Base-by-base conservation (phyloP, 2,329 filamentous ascomycete genomes). In the Diplodia corticola region DNA sequence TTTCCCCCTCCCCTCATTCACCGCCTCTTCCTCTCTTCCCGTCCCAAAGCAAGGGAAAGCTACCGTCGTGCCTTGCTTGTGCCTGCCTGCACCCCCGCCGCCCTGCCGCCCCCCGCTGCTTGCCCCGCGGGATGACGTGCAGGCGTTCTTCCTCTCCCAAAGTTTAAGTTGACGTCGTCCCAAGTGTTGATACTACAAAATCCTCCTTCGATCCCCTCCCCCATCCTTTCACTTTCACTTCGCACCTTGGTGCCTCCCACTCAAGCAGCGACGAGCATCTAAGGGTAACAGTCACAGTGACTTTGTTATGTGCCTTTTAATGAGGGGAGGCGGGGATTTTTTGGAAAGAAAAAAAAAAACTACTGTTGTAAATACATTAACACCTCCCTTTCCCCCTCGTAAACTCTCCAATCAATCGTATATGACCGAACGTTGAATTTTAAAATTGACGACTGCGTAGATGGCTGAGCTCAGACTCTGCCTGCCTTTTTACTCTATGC, bases 81-180 rank as follows among this genome's bases (percentile, higher is more conserved):
- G n/a, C n/a, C n/a, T 20, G 17, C 50, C 50, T 28, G 15, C 24
- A 35, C 50, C 15, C 26, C 7, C 50, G 13, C 20, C 24, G 7
- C 9, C 33, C 10, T 35, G 33, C 30, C 30, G 30, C 30, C 44
- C 57, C 12, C 48, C 13, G 30, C 30, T 33, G 26, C 44, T 17
- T 17, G 37, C 30, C 37, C 35, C 40, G 37, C 37, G 37, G 37
- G 26, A 61, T 61, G 57, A 61, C 57, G 57, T 61, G 44, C 57
- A 61, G 57, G 15, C 37, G 37, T 44, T 17, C 37, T 44, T 6
- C 12, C 12, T 44, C 15, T n/a, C 33, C 33, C 17, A 54, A 44
- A 61, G 40, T 61, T 61, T 28, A 61, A 33, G 9, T 61, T 12
- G 57, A 61, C 57, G 57, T 61, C 57, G 40, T 61, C 40, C 22